Evolutionary conservation across 257 asterid species (phyloP), one percentile per base, ranked within the genome.

Genomic region (Jasminum sambac): DNA sequence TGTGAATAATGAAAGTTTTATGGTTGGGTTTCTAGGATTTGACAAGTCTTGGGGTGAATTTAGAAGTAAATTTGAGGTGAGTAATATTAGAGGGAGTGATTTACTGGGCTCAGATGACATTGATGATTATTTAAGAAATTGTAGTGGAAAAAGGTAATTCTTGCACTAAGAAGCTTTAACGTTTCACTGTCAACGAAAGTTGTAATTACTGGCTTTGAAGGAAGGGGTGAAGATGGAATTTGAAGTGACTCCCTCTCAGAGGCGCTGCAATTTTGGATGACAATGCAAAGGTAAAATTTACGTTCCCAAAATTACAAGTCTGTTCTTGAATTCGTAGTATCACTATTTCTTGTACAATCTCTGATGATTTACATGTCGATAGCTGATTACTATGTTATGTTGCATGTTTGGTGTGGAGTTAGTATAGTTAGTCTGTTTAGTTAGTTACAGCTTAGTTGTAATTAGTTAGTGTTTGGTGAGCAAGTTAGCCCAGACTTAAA

Each of bases 11-110:
- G 80, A 67, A 74, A 64, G 71, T 4, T 69, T 8, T 26, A 77
- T 68, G 78, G 70, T 63, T 70, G 84, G 79, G 64, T 50, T 79
- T 76, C 74, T 79, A 74, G 75, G 77, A 24, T 38, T 76, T 21
- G 85, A 80, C 41, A 71, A 70, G 43, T 69, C 85, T 39, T 90
- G 92, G 95, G 78, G 52, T 43, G 86, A 89, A 40, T 80, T 83
- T 66, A 81, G 79, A 69, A 12, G 69, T 30, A 75, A 66, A 75
- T 74, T 69, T 59, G 86, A 80, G 73, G 77, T 74, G 68, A 72
- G 76, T 43, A 68, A 39, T 77, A 74, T 83, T 38, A 82, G 85
- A 72, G 97, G 91, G 59, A 77, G 83, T 70, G 93, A 88, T 80
- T 82, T 88, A 67, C 50, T 90, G 84, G 79, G 83, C 58, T 66